Percentiles rank a stretch among this genome's conserved stretches.
These are phyloP conservation scores for Kluyveromyces sp. DNA, from an alignment of 1,139 yeast genomes.

Conservation along the genomic window DNA sequence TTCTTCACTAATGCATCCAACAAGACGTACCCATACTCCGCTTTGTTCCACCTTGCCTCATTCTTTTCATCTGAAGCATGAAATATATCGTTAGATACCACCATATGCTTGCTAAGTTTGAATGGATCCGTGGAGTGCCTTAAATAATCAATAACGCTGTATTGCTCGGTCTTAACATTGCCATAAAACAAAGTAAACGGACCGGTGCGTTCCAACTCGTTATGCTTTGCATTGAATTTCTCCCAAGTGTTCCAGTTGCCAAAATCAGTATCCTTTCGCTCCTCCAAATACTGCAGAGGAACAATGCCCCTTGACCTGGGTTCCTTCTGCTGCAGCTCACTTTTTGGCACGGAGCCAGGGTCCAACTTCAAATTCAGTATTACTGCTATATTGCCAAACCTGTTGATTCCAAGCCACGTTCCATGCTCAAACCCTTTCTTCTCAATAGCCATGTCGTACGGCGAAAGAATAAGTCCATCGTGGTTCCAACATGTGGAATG, in stretches of 20 bases:
- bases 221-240: conserved; percentile 21
- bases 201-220: conserved; percentile 48
- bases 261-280: conserved; percentile 22
- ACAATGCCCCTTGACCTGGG: conserved; percentile 63
- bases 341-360: conserved; percentile 35
- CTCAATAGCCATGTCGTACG: conserved; percentile 70
- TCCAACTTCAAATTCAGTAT: conserved; percentile 52
- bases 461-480: conserved; percentile 49
- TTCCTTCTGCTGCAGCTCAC: conserved; percentile 22
- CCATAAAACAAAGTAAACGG: conserved; percentile 86
- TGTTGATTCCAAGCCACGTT: conserved; percentile 81
- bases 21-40: conserved; percentile 43
- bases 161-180: conserved; percentile 37
- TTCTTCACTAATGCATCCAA: conserved; percentile 38
- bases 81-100: conserved; percentile 32
- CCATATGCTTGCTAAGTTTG: conserved; percentile 36
- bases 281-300: conserved; percentile 50
- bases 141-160: conserved; percentile 24
- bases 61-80: conserved; percentile 37
- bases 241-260: conserved; percentile 41
- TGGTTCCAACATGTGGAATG: conserved; percentile 49
- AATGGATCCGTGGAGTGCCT: conserved; percentile 40
- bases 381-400: conserved; percentile 59
- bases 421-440: conserved; percentile 43
- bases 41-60: conserved; percentile 54